Evolutionary conservation across 805 yeast genomes (phyloP).

Genomic region (Candida verbasci): DNA sequence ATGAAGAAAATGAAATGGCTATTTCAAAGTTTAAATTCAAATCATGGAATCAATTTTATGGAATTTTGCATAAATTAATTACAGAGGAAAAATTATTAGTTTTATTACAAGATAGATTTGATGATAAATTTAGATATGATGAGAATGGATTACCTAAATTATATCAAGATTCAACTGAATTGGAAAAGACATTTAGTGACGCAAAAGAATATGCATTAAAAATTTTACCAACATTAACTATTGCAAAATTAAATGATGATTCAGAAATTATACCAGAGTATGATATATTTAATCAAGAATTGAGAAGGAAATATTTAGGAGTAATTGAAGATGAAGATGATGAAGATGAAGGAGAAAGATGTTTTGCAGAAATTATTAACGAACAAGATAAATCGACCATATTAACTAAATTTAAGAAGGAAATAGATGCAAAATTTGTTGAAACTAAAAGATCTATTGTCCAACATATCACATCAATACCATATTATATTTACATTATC

Average conservation of each 20-base stretch:
- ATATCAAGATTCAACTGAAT: constrained; percentile 70
- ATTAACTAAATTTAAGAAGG: constrained; percentile 58
- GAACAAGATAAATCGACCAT: constrained; percentile 56
- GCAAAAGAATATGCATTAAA: constrained; percentile 58
- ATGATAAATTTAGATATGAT: constrained; percentile 78
- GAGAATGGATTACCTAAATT: constrained; percentile 75
- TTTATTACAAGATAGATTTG: constrained; percentile 75
- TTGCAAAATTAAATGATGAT: constrained; percentile 51
- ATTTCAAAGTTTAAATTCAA: constrained; percentile 41
- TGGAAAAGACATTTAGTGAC: constrained; percentile 58
- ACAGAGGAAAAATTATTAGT: constrained; percentile 62
- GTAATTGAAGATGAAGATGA: too few species aligned
- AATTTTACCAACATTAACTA: constrained; percentile 55
- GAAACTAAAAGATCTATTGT: constrained; percentile 88
- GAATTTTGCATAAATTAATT: constrained; percentile 55
- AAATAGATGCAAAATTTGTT: constrained; percentile 72
- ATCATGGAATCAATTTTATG: constrained; percentile 65
- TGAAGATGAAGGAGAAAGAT: constrained; percentile 25
- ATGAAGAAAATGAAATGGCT: constrained; percentile 38
- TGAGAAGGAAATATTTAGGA: too few species aligned
- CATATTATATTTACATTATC: constrained; percentile 72
- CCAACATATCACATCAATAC: constrained; percentile 73
- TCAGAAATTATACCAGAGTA: constrained; percentile 58
- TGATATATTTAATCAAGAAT: too few species aligned
- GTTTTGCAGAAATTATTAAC: constrained; percentile 55